Evolutionary conservation across 805 yeast species (phyloP), one percentile per base, ranked within the genome.

Genomic region (Saccharomycopsis schoenii): DNA sequence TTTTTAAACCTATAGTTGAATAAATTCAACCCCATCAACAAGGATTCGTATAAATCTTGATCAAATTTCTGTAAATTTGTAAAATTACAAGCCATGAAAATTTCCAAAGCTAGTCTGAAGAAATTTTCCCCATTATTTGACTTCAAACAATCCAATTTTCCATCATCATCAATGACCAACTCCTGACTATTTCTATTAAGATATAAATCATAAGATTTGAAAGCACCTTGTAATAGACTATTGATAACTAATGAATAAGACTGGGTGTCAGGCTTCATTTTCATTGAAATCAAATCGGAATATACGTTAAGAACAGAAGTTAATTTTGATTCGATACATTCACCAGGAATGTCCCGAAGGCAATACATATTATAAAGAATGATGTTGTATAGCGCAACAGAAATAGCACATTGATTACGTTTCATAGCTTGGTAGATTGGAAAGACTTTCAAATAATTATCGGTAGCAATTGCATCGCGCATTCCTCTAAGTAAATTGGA

Each of bases 371-470:
- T 40, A 39, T 62, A 58, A 21, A 64, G 52, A 11, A 64, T 61
- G 15, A 62, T 51, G 41, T 64, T 64, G 39, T 34, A 62, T 15
- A 62, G 19, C 2, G 54, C 29, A n/a, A 64, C 52, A 8, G 58
- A 17, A 12, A 63, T 34, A 4, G 47, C 21, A 43, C 60, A 43
- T 17, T 61, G 58, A 21, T 61, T 61, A 24, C 66, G 41, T n/a
- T 58, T 56, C 56, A 63, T 54, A 3, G 62, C 61, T 56, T 63
- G 66, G 51, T 63, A 63, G 11, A 63, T n/a, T n/a, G 66, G 62
- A 42, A 57, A 63, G 24, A 63, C 41, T 36, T 61, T 43, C 29
- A 57, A 15, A 15, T 21, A 21, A 10, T 25, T 29, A 41, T 55
- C 34, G 4, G 41, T 11, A 14, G 34, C n/a, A 8, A 58, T 41